Evolutionary conservation across 768 basidiomycete species (phyloP).

Genomic region (Termitomyces bulborhizus): DNA sequence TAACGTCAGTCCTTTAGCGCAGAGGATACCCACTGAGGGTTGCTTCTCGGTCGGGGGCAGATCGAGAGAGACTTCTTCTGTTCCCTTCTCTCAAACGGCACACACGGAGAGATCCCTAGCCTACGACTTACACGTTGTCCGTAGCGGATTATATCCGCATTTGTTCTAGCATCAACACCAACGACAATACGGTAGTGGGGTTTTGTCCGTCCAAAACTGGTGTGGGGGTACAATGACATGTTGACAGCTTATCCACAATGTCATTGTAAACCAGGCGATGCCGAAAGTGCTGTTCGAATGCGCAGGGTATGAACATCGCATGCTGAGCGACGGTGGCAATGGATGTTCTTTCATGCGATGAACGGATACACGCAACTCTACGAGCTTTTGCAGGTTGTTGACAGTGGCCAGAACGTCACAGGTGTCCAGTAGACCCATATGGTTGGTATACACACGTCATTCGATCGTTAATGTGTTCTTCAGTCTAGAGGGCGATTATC

Average conservation of each 20-base stretch:
- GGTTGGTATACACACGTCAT: not conserved
- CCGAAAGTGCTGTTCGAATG: slow-evolving; percentile 12
- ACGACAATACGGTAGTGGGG: slow-evolving; percentile 12
- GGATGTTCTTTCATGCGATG: slow-evolving; percentile 14
- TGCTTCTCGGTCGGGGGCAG: not conserved
- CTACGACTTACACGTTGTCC: not conserved
- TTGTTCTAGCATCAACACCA: slow-evolving; percentile 12
- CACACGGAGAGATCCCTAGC: not conserved
- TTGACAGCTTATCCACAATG: not conserved
- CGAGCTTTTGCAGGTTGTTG: slow-evolving; percentile 12
- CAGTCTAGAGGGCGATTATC: slow-evolving; percentile 13
- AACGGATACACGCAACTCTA: slow-evolving; percentile 14
- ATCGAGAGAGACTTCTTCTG: not conserved
- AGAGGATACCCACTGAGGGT: not conserved
- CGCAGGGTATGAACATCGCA: slow-evolving; percentile 15
- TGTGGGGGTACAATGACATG: not conserved
- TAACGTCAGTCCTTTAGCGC: too few relatives aligned
- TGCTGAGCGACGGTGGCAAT: slow-evolving; percentile 11
- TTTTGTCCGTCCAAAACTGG: slow-evolving; percentile 5
- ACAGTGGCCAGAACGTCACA: slow-evolving; percentile 11
- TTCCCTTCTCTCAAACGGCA: not conserved
- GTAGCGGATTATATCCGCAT: slow-evolving; percentile 13
- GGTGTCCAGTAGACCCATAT: slow-evolving; percentile 1
- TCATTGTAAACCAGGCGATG: slow-evolving; percentile 13
- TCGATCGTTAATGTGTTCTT: slow-evolving; percentile 2